A percentile compares a stretch with the other conserved stretches of the same genome.
These are phyloP conservation scores for Backusella tarrabulga DNA, from an alignment of 192 early-diverging fungal genomes.

Conservation along the genomic window DNA sequence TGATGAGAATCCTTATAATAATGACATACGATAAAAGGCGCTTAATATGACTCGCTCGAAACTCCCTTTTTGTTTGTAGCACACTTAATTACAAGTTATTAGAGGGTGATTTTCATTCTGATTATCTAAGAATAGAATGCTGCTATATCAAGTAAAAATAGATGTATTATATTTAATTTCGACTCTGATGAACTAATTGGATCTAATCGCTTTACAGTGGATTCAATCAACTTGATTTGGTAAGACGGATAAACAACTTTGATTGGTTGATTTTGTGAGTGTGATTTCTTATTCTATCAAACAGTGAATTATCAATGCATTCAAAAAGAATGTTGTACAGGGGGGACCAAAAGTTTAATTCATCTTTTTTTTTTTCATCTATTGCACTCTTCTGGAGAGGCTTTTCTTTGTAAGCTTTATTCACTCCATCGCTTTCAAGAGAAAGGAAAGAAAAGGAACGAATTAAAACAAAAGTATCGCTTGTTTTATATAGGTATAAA, in stretches of 20 bases:
- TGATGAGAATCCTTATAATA: neutral
- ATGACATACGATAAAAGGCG: neutral
- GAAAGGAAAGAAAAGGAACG: neutral
- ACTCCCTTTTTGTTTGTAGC: neutral
- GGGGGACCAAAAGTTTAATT: neutral
- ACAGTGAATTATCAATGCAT: neutral
- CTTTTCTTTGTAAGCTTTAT: neutral
- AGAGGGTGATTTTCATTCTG: neutral
- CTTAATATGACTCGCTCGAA: neutral
- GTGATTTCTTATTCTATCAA: neutral
- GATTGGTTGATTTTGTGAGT: neutral
- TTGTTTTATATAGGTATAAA: neutral
- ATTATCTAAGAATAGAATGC: neutral
- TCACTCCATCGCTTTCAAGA: neutral
- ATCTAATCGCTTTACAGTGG: neutral
- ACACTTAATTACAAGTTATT: neutral
- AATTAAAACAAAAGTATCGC: neutral
- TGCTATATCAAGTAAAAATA: neutral
- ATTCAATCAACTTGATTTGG: neutral
- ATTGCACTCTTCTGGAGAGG: neutral
- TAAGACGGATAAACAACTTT: neutral
- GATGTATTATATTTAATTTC: neutral
- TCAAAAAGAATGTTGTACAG: neutral
- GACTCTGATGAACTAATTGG: neutral
- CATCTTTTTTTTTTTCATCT: neutral